Evolutionary conservation across 306 rosid genomes (phyloP).

Genomic region (apple (Malus domestica)): DNA sequence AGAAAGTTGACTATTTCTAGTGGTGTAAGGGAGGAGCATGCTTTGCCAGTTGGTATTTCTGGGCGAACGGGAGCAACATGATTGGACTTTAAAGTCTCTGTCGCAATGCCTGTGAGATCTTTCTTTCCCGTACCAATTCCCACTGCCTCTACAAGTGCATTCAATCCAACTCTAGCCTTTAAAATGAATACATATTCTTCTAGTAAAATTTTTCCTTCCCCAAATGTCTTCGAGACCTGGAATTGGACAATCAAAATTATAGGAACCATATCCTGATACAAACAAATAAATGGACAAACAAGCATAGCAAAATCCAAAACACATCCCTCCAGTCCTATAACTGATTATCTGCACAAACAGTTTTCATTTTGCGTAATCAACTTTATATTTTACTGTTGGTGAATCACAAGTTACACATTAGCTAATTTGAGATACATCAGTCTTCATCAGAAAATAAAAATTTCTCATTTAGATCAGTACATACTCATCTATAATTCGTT

Average conservation of each 20-base stretch:
- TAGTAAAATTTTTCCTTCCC: conserved; percentile 58
- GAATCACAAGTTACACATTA: background rate
- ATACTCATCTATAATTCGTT: background rate
- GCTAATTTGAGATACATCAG: background rate
- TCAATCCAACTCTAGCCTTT: conserved; percentile 54
- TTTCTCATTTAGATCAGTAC: background rate
- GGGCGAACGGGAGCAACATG: conserved; percentile 47
- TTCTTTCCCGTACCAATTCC: conserved; percentile 80
- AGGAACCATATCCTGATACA: background rate
- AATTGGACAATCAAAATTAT: conserved; percentile 17
- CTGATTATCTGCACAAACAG: background rate
- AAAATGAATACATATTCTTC: conserved; percentile 64
- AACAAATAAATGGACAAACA: background rate
- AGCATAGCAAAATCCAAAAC: background rate
- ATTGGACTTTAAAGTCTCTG: conserved; percentile 48
- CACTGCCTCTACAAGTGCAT: conserved; percentile 70
- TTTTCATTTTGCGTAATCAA: background rate
- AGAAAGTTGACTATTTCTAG: conserved; percentile 65
- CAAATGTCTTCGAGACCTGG: conserved; percentile 59
- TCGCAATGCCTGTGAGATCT: conserved; percentile 60
- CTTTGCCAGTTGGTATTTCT: conserved; percentile 84
- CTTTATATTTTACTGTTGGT: background rate
- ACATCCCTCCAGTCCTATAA: background rate
- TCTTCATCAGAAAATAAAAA: background rate
- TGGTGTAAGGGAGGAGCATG: conserved; percentile 59